A percentile compares a stretch with the other conserved stretches of the same genome.
phyloP scores from a whole-genome alignment of 192 early-diverging fungal genomes.

The Coemansia sp. region DNA sequence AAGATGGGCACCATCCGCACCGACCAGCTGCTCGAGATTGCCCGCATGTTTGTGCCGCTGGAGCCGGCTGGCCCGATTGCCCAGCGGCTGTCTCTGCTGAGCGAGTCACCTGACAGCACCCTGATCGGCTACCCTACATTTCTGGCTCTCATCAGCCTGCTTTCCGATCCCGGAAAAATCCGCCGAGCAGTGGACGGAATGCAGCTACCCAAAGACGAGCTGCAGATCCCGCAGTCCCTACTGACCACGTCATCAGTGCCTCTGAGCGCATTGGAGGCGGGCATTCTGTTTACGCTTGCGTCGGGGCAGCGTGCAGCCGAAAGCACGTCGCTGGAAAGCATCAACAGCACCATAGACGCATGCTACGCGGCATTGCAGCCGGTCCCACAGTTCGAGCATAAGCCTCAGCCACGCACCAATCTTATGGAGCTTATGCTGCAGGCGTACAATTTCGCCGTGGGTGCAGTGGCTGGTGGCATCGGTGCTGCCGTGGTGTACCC shows the following conservation, averaged over 20 bases:
- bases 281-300: conserved; percentile 48
- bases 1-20: conserved; percentile 35
- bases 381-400: conserved; percentile 5
- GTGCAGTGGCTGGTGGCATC: conserved; percentile 87
- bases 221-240: conserved; percentile 11
- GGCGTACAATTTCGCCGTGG: conserved; percentile 75
- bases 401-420: conserved; percentile 1
- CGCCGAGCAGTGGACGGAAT: conserved; percentile 28
- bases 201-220: conserved; percentile 5
- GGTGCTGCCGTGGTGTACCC: conserved; percentile 95
- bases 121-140: conserved; percentile 57
- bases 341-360: conserved; percentile 17
- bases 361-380: conserved; percentile 34
- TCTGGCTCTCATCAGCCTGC: conserved; percentile 47
- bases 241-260: conserved; percentile 17
- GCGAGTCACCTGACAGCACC: conserved; percentile 16
- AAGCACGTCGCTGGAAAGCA: conserved; percentile 16
- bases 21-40: conserved; percentile 37
- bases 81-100: conserved; percentile 39
- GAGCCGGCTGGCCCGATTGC: conserved; percentile 21
- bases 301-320: conserved; percentile 24
- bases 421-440: conserved; percentile 56
- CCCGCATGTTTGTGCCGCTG: conserved; percentile 34
- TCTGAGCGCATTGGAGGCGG: conserved; percentile 51
- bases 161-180: conserved; percentile 40